These are phyloP conservation scores for Aspergillus quadricinctus DNA, from an alignment of 2,329 filamentous ascomycete genomes.

Conservation along the genomic window DNA sequence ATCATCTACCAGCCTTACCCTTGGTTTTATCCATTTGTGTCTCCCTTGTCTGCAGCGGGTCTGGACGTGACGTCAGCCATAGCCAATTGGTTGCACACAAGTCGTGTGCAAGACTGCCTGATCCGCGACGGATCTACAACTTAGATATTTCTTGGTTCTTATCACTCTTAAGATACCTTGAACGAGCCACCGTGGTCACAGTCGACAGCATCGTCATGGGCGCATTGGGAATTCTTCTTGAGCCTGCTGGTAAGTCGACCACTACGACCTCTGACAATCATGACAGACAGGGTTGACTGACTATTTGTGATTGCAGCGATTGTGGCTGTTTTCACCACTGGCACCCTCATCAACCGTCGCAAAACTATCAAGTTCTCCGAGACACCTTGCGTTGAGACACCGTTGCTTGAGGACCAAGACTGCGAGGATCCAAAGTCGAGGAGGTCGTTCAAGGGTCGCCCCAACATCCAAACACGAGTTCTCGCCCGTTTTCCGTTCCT, in stretches of 20 bases:
- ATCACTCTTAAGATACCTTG: neutral
- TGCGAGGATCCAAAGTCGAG: constrained; percentile 3
- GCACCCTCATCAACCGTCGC: constrained; percentile 12
- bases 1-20: neutral
- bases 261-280: neutral
- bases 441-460: constrained; percentile 1
- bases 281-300: neutral
- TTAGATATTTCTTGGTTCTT: neutral
- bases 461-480: constrained; percentile 17
- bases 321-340: constrained; percentile 9
- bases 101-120: neutral
- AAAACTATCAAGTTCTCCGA: constrained; percentile 2
- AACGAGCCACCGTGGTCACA: neutral
- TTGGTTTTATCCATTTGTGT: neutral
- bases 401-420: constrained; percentile 6
- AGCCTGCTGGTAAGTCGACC: constrained; percentile 14
- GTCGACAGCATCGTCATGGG: constrained; percentile 5
- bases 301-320: constrained; percentile 6
- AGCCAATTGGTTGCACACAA: neutral
- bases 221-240: constrained; percentile 9
- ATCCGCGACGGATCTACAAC: neutral
- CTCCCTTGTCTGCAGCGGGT: neutral
- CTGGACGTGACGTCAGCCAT: neutral
- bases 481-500: constrained; percentile 27
- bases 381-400: constrained; percentile 10